These are phyloP conservation scores for Fusarium austroafricanum DNA, from an alignment of 2,329 filamentous ascomycete genomes.

Conservation along the genomic window DNA sequence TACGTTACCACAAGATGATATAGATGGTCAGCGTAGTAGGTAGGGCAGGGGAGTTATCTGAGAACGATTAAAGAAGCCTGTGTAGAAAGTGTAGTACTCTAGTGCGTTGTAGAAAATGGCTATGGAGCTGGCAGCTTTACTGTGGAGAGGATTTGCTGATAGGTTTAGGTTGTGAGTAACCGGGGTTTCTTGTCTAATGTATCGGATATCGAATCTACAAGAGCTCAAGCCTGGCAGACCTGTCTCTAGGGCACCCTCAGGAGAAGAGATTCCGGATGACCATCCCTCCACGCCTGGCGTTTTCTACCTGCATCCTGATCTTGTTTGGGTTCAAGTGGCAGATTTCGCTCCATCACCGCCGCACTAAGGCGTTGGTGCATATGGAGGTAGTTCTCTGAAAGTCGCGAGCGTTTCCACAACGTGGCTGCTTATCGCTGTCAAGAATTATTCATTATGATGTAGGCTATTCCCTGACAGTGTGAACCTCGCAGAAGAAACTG, in stretches of 20 bases:
- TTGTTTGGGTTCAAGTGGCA: not conserved
- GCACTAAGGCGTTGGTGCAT: not conserved
- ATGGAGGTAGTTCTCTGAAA: not conserved
- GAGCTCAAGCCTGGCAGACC: not conserved
- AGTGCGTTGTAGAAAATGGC: not conserved
- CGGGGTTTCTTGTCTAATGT: not conserved
- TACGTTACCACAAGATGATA: not conserved
- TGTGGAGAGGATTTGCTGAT: not conserved
- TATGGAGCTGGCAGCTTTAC: not conserved
- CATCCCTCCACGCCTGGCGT: not conserved
- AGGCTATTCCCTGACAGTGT: not conserved
- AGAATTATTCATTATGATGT: not conserved
- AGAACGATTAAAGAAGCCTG: not conserved
- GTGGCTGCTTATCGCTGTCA: not conserved
- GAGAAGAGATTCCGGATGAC: not conserved
- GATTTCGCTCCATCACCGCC: not conserved
- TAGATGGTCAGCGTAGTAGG: not conserved
- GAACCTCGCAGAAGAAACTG: not conserved
- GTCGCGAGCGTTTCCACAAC: not conserved
- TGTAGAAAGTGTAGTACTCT: not conserved
- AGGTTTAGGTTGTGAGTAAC: not conserved
- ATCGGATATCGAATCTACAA: not conserved
- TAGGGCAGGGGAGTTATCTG: no score
- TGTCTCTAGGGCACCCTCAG: not conserved
- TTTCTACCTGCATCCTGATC: not conserved